Percentiles rank a stretch among this genome's conserved stretches.
phyloP scores from a whole-genome alignment of 2,329 filamentous ascomycete species.

The Thelonectria rubi region DNA sequence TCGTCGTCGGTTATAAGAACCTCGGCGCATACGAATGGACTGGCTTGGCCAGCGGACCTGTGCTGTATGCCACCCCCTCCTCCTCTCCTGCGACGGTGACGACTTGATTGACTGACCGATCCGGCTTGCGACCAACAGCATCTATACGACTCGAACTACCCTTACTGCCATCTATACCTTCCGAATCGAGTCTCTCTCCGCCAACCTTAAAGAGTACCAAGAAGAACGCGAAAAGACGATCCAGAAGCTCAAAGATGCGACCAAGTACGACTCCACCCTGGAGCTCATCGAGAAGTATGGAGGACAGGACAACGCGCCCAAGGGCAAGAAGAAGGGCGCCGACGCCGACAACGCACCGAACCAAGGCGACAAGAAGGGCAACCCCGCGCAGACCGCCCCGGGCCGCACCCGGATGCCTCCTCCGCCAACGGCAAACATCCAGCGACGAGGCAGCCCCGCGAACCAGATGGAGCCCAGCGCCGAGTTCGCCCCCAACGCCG shows the following conservation, averaged over 20 bases:
- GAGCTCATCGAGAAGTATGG: constrained; percentile 95
- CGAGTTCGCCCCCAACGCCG: constrained; percentile 79
- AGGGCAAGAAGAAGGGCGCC: constrained; percentile 44
- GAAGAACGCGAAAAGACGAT: constrained; percentile 87
- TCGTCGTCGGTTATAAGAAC: constrained; percentile 85
- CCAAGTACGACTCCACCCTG: constrained; percentile 94
- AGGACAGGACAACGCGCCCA: constrained; percentile 64
- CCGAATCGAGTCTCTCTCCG: constrained; percentile 75
- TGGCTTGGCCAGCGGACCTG: constrained; percentile 78
- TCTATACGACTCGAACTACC: constrained; percentile 75
- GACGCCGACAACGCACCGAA: constrained; percentile 26
- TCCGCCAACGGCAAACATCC: constrained; percentile 72
- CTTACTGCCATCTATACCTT: constrained; percentile 81
- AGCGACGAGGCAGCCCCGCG: constrained; percentile 48
- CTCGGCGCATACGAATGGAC: constrained; percentile 82
- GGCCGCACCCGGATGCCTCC: constrained; percentile 61
- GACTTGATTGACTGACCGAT: constrained; percentile 27
- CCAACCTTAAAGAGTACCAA: constrained; percentile 77
- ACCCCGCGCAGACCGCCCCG: constrained; percentile 31
- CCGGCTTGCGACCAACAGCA: constrained; percentile 59
- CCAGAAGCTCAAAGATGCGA: constrained; percentile 91
- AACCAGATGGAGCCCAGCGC: constrained; percentile 56
- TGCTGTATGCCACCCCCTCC: constrained; percentile 66
- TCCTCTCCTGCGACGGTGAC: not conserved
- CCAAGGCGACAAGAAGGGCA: constrained; percentile 28